Percentiles rank a stretch among this genome's conserved stretches.
These are phyloP conservation scores for Sporothrix curviconia DNA, from an alignment of 2,329 filamentous ascomycete genomes.

Conservation along the genomic window DNA sequence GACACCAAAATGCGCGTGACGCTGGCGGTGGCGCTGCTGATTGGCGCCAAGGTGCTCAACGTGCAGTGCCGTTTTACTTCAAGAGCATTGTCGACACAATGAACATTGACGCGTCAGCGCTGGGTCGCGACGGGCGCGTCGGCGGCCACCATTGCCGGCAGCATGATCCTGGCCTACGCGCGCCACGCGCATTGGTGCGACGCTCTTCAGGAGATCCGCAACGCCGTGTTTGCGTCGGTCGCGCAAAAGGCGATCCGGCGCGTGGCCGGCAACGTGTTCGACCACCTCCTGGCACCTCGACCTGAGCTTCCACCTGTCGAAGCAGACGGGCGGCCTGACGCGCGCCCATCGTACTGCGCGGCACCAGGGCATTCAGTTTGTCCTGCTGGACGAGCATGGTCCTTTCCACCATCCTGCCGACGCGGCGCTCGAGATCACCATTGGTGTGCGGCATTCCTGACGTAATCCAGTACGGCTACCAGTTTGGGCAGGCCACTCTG, in stretches of 20 bases:
- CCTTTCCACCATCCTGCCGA: constrained; percentile 92
- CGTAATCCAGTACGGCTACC: constrained; percentile 87
- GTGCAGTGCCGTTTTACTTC: constrained; percentile 99
- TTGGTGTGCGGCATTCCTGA: constrained; percentile 96
- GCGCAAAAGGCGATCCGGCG: constrained; percentile 92
- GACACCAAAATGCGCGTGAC: constrained; percentile 79
- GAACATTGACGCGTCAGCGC: constrained; percentile 84
- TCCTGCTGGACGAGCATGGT: constrained; percentile 98
- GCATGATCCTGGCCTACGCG: constrained; percentile 94
- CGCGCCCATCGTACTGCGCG: constrained; percentile 90
- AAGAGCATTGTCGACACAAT: constrained; percentile 96
- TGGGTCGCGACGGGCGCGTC: constrained; percentile 63
- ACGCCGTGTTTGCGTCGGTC: constrained; percentile 93
- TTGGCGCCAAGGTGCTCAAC: constrained; percentile 91
- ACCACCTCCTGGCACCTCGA: constrained; percentile 83
- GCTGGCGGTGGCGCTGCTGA: constrained; percentile 71
- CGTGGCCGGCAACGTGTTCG: constrained; percentile 88
- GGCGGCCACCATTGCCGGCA: constrained; percentile 79
- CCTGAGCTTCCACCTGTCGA: constrained; percentile 85
- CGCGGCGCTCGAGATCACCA: constrained; percentile 83
- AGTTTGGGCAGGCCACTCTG: constrained; percentile 89
- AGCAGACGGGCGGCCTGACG: constrained; percentile 91
- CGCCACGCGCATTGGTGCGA: constrained; percentile 77
- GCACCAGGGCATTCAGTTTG: constrained; percentile 95
- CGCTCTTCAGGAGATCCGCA: constrained; percentile 89